These are phyloP conservation scores for Wickerhamomyces sydowiorum DNA, from an alignment of 805 yeast species.

Conservation along the genomic window DNA sequence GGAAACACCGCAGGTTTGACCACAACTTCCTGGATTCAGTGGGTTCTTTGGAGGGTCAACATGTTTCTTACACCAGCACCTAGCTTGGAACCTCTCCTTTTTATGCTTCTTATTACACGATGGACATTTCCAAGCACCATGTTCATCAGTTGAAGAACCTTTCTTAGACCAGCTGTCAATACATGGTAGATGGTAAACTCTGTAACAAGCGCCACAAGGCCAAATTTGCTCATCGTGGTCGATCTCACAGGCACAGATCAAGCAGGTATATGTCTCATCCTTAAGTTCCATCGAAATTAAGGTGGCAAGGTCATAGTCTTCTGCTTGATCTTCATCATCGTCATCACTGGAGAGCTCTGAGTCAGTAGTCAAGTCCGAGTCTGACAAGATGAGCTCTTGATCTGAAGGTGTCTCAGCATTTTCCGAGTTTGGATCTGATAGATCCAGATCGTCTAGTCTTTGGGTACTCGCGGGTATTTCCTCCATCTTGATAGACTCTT, in stretches of 20 bases:
- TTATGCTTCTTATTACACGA: constrained; percentile 53
- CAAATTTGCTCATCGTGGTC: constrained; percentile 63
- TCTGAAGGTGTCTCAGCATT: not conserved
- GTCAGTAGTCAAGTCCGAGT: constrained; percentile 1
- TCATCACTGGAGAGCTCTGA: constrained; percentile 10
- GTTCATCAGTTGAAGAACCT: constrained; percentile 59
- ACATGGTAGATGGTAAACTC: constrained; percentile 85
- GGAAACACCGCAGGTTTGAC: constrained; percentile 66
- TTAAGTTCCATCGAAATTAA: constrained; percentile 50
- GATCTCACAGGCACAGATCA: constrained; percentile 84
- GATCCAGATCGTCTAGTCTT: not conserved
- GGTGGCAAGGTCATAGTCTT: constrained; percentile 24
- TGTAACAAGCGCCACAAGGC: constrained; percentile 71
- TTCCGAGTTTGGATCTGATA: not conserved
- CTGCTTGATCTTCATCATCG: constrained; percentile 10
- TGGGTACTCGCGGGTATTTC: not conserved
- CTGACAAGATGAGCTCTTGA: not conserved
- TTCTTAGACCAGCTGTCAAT: constrained; percentile 80
- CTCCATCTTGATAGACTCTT: not conserved
- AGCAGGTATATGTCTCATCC: constrained; percentile 71
- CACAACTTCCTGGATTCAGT: constrained; percentile 80
- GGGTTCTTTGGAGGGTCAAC: constrained; percentile 56
- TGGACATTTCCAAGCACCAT: constrained; percentile 81
- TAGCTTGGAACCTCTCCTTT: constrained; percentile 48
- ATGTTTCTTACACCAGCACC: constrained; percentile 88